A percentile compares a stretch with the other conserved stretches of the same genome.
Conservation (phyloP, 1,284 basidiomycete genomes). For the Exsudoporus floridanus region DNA sequence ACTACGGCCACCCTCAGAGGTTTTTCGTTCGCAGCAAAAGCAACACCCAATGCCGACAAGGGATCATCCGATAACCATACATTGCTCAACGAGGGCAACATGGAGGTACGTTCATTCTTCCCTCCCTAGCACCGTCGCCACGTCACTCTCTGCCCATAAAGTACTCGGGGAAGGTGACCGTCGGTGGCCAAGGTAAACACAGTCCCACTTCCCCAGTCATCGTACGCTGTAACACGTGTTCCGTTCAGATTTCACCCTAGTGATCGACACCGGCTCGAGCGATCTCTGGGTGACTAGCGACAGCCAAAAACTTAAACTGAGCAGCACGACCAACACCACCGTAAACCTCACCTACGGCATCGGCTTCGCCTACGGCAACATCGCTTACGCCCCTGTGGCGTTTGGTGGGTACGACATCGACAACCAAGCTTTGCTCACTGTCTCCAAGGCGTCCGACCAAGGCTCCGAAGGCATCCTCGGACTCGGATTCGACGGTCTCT, state of each 20-base stretch:
- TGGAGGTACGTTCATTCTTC: conserved; percentile 26
- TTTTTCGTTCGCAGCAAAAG: conserved; percentile 23
- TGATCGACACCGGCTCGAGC: conserved; percentile 32
- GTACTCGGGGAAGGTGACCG: conserved; percentile 33
- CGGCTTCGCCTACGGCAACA: conserved; percentile 29
- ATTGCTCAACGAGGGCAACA: conserved; percentile 24
- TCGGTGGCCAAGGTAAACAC: conserved; percentile 31
- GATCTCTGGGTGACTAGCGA: conserved; percentile 30
- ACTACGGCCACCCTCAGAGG: conserved; percentile 11
- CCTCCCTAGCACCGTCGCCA: too few relatives aligned
- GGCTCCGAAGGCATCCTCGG: conserved; percentile 28
- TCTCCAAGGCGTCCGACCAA: conserved; percentile 17
- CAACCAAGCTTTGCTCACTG: conserved; percentile 28
- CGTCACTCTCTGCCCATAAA: conserved; percentile 3
- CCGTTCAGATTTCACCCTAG: conserved; percentile 27
- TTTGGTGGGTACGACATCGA: conserved; percentile 28
- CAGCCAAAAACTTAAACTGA: conserved; percentile 22
- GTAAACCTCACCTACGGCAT: conserved; percentile 35
- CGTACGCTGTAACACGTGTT: neutral
- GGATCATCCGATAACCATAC: conserved; percentile 26
- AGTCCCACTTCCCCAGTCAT: neutral
- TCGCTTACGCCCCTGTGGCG: conserved; percentile 24
- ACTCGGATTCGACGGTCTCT: conserved; percentile 28
- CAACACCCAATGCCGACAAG: conserved; percentile 20
- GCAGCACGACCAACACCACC: conserved; percentile 20